Conservation (phyloP, 2,329 filamentous ascomycete species). For the Raffaelea arxii region DNA sequence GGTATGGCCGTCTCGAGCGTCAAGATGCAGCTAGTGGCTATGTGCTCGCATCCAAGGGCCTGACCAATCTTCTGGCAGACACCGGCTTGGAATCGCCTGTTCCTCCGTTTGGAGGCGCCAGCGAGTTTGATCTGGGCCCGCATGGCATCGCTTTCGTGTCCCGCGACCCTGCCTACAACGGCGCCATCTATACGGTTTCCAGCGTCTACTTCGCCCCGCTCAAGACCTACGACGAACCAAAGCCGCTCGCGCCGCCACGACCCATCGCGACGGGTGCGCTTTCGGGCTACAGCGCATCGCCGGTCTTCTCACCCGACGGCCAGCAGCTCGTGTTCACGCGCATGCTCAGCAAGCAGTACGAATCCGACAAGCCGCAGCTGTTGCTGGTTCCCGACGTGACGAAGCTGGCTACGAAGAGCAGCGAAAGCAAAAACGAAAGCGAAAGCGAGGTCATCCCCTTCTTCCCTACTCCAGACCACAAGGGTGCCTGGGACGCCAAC, state of each 20-base stretch:
- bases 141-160: constrained; percentile 63
- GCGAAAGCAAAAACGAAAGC: constrained; percentile 20
- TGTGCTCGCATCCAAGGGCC: constrained; percentile 28
- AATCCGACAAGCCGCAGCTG: constrained; percentile 66
- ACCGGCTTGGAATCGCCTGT: constrained; percentile 57
- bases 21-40: constrained; percentile 10
- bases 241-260: constrained; percentile 32
- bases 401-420: constrained; percentile 30
- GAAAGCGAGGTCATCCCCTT: constrained; percentile 46
- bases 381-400: constrained; percentile 53
- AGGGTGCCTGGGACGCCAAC: constrained; percentile 51
- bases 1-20: constrained; percentile 52
- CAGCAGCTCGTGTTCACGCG: constrained; percentile 64
- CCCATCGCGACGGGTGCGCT: constrained; percentile 33
- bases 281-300: constrained; percentile 54
- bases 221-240: constrained; percentile 48
- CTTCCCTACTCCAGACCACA: constrained; percentile 50
- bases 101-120: constrained; percentile 66
- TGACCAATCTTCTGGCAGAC: constrained; percentile 56
- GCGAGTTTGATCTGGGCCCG: constrained; percentile 68
- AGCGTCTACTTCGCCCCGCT: constrained; percentile 69
- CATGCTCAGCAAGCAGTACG: constrained; percentile 70
- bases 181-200: constrained; percentile 68
- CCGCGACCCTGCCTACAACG: constrained; percentile 62
- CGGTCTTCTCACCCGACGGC: constrained; percentile 67